Conservation (phyloP, 2,329 filamentous ascomycete species). For the Aspergillus bombycis region DNA sequence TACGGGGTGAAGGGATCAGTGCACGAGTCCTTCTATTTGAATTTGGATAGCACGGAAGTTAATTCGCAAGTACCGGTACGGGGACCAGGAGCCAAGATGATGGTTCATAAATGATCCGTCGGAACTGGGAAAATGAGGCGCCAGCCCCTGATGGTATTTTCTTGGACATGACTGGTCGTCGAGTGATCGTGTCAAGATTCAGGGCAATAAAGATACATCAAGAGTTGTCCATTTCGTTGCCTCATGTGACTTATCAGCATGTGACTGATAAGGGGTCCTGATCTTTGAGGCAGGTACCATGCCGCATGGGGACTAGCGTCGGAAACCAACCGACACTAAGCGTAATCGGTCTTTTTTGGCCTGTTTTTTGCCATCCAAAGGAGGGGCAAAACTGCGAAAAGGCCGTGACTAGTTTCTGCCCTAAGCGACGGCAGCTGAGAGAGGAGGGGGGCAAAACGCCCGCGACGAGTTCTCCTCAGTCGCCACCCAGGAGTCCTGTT, state of each 20-base stretch:
- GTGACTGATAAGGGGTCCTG: background rate
- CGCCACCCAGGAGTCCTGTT: background rate
- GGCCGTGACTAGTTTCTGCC: background rate
- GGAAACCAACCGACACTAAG: background rate
- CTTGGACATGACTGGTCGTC: background rate
- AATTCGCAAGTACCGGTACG: background rate
- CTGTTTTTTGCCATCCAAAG: background rate
- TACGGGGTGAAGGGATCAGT: background rate
- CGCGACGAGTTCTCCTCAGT: background rate
- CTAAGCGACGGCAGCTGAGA: background rate
- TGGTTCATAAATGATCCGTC: background rate
- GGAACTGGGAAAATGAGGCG: background rate
- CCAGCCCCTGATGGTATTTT: background rate
- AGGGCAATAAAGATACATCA: background rate
- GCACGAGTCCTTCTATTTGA: background rate
- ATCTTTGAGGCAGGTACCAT: background rate
- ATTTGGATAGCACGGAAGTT: background rate
- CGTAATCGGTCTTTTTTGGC: background rate
- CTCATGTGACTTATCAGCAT: background rate
- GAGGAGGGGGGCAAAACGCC: background rate
- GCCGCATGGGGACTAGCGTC: background rate
- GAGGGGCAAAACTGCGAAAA: background rate
- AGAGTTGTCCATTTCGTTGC: background rate
- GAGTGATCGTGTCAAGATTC: background rate
- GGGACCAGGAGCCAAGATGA: background rate